Base-by-base conservation (phyloP, 2,329 filamentous ascomycete genomes). In the Xylaria hypoxylon region DNA sequence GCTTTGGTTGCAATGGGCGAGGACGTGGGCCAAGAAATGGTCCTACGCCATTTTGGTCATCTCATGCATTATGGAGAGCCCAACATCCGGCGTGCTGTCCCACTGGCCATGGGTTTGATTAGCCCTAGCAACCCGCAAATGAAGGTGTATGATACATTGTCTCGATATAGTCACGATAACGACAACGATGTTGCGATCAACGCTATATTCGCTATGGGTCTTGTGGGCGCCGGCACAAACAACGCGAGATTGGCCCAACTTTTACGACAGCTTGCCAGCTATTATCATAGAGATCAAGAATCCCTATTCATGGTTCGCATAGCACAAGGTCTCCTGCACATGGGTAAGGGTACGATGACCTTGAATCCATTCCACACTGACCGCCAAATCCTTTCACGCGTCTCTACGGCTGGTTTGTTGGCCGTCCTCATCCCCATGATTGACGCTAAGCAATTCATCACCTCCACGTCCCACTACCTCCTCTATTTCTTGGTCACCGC, bases 331-430 rank as follows among this genome's bases (percentile, higher is more conserved):
- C 88, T 99, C 51, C 81, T 99, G 72, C 96, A 99, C 84, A 98
- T 98, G 94, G 96, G 96, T 83, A 99, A 99, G 85, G 96, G 96
- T 73, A 98, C 96, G 3, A 88, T 99, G 77, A 92, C 94, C 2
- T 87, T 98, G 76, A 98, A 93, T 80, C 96, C 96, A n/a, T 99
- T 99, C 91, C 96, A 99, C 84, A 97, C 95, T 19, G 96, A 99
- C 78, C 92, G 96, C 65, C 94, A 97, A 80, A 93, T 99, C 26
- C 87, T 99, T 62, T 99, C 96, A 2, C 89, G 92, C 68, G 96
- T 99, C 40, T 91, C 94, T 26, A 90, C 95, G 28, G 93, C 94
- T 17, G 95, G 96, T 74, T 86, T 99, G 52, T 87, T 99, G 64
- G 91, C 95, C 13, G 94, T 97, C 28, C 87, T 97, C 50, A 90